These are phyloP conservation scores for Cladosporium colombiae DNA, from an alignment of 2,329 filamentous ascomycete genomes.

Conservation along the genomic window DNA sequence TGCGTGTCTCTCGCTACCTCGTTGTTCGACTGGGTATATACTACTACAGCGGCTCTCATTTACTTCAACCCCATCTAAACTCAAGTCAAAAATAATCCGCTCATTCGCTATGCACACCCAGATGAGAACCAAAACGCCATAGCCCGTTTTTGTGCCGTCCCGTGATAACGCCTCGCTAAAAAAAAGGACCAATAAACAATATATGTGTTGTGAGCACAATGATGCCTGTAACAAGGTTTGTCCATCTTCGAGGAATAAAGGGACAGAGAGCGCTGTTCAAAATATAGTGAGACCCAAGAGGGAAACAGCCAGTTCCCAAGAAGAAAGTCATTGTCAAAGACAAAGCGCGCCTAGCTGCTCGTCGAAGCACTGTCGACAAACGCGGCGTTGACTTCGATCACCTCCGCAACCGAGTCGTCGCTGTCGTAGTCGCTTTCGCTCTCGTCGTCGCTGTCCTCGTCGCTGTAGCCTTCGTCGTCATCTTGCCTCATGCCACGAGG, in stretches of 20 bases:
- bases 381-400: neutral
- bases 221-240: neutral
- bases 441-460: constrained; percentile 47
- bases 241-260: neutral
- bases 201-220: neutral
- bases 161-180: neutral
- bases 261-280: neutral
- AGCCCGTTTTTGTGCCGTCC: neutral
- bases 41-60: no score
- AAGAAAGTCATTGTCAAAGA: neutral
- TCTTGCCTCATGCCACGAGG: constrained; percentile 64
- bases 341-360: constrained; percentile 19
- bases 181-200: neutral
- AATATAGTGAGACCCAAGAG: neutral
- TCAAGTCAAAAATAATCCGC: neutral
- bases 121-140: neutral
- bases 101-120: neutral
- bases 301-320: neutral
- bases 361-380: constrained; percentile 21
- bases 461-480: constrained; percentile 50
- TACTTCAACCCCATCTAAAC: neutral
- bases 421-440: constrained; percentile 35
- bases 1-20: no score
- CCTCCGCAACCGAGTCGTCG: constrained; percentile 11
- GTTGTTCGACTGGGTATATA: no score